phyloP scores from a whole-genome alignment of 805 yeast species.

The Saturnispora diversa region DNA sequence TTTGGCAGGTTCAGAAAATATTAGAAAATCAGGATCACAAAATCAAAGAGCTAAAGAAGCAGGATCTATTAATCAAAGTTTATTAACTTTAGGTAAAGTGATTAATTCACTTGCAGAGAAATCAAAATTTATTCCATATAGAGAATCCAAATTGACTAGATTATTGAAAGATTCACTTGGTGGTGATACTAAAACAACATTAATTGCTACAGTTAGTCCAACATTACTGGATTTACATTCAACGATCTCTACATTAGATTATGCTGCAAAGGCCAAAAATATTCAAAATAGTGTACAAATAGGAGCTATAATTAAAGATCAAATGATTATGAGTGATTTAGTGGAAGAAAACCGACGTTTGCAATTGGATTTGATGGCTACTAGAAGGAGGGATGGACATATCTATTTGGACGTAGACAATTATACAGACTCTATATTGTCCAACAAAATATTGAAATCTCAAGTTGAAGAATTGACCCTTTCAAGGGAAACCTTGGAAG shows the following conservation, averaged over 20 bases:
- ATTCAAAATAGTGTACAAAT: constrained; percentile 45
- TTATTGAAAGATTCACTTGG: constrained; percentile 72
- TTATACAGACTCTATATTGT: constrained; percentile 43
- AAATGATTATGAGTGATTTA: constrained; percentile 37
- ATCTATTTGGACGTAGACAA: constrained; percentile 53
- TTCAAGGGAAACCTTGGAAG: constrained; percentile 31
- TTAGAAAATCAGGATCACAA: constrained; percentile 78
- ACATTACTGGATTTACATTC: constrained; percentile 41
- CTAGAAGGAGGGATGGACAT: constrained; percentile 52
- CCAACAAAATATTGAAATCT: constrained; percentile 41
- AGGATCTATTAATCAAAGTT: constrained; percentile 83
- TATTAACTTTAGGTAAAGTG: constrained; percentile 81
- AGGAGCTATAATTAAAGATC: constrained; percentile 37
- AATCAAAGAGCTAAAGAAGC: constrained; percentile 88
- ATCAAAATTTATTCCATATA: constrained; percentile 60
- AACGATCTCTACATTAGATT: constrained; percentile 45
- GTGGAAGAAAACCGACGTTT: constrained; percentile 38
- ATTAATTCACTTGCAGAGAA: constrained; percentile 67
- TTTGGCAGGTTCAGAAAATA: constrained; percentile 92
- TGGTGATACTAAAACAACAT: constrained; percentile 79
- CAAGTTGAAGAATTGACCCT: constrained; percentile 42
- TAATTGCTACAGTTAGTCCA: constrained; percentile 84
- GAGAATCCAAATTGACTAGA: constrained; percentile 73
- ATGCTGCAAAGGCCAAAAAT: constrained; percentile 50
- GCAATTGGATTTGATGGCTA: constrained; percentile 49